A percentile compares a stretch with the other conserved stretches of the same genome.
Conservation (phyloP, 2,329 filamentous ascomycete species). For the Amauroascus verrucosus region DNA sequence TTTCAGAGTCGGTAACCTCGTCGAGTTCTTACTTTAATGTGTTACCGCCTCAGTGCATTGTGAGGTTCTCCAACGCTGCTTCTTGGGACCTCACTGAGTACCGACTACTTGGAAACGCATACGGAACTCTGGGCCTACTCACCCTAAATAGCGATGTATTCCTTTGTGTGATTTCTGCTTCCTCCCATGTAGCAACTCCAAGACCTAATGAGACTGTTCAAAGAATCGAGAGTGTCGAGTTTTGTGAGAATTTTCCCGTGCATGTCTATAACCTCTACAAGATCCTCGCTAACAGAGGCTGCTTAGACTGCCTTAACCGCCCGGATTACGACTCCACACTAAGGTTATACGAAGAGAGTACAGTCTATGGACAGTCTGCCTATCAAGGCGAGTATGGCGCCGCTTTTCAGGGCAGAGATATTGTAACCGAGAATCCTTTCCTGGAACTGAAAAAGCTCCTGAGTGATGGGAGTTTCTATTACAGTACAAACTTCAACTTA, state of each 20-base stretch:
- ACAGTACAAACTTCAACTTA: conserved; percentile 95
- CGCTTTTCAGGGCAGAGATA: conserved; percentile 53
- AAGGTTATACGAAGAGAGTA: conserved; percentile 36
- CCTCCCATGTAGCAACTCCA: conserved; percentile 67
- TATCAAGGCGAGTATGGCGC: conserved; percentile 45
- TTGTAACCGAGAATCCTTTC: conserved; percentile 74
- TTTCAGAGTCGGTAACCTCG: conserved; percentile 45
- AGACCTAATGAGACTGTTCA: conserved; percentile 82
- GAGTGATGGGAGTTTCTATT: conserved; percentile 91
- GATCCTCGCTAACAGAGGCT: conserved; percentile 7
- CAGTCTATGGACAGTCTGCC: conserved; percentile 44
- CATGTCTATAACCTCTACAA: conserved; percentile 7
- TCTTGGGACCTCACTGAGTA: conserved; percentile 64
- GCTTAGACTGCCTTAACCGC: conserved; percentile 70
- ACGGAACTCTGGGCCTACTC: conserved; percentile 81
- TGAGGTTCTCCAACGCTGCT: conserved; percentile 64
- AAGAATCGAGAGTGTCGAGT: conserved; percentile 76
- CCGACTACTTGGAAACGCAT: conserved; percentile 63
- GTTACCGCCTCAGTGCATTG: conserved; percentile 60
- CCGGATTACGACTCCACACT: conserved; percentile 72
- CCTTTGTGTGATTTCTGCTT: conserved; percentile 75
- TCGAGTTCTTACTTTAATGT: conserved; percentile 29
- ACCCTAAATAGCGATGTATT: conserved; percentile 78
- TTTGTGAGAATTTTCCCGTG: conserved; percentile 41
- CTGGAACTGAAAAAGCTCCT: conserved; percentile 82